These are phyloP conservation scores for Tulasnella sp. DNA, from an alignment of 768 basidiomycete genomes.

Conservation along the genomic window DNA sequence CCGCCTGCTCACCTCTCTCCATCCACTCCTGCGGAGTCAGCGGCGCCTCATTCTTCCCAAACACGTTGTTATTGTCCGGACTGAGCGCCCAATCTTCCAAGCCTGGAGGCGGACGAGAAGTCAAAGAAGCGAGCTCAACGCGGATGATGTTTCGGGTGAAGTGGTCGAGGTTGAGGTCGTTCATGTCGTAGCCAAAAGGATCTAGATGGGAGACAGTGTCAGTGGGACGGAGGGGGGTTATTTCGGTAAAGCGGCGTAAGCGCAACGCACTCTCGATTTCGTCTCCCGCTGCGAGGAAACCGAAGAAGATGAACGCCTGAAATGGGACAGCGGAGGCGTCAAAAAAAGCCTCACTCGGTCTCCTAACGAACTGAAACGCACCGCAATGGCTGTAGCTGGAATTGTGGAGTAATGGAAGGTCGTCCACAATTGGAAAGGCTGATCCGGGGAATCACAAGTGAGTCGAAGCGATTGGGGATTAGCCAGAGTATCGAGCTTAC, in stretches of 20 bases:
- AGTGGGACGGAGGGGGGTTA: background rate
- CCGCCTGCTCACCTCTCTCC: background rate
- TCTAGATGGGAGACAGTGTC: slow-evolving; percentile 7
- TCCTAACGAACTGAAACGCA: slow-evolving; percentile 24
- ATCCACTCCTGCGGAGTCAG: slow-evolving; percentile 16
- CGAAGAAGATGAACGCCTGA: slow-evolving; percentile 22
- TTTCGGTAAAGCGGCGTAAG: no score
- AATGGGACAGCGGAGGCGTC: background rate
- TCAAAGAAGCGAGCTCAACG: slow-evolving; percentile 29
- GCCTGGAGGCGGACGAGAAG: slow-evolving; percentile 26
- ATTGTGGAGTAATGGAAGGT: slow-evolving; percentile 55
- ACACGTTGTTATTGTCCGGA: slow-evolving; percentile 24
- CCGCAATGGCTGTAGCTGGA: slow-evolving; percentile 48
- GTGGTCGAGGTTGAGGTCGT: slow-evolving; percentile 31
- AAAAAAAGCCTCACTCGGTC: no score
- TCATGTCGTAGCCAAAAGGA: slow-evolving; percentile 32
- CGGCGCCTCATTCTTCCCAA: background rate
- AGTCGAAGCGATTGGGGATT: no score
- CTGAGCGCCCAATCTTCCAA: slow-evolving; percentile 30
- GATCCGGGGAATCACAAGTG: background rate
- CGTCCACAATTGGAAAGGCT: slow-evolving; percentile 61
- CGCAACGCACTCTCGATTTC: slow-evolving; percentile 19
- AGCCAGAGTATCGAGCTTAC: no score
- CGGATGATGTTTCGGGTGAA: slow-evolving; percentile 31
- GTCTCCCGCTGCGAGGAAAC: slow-evolving; percentile 21